phyloP scores from a whole-genome alignment of 495 filamentous ascomycete genomes.

The Lophiostoma macrostomum region DNA sequence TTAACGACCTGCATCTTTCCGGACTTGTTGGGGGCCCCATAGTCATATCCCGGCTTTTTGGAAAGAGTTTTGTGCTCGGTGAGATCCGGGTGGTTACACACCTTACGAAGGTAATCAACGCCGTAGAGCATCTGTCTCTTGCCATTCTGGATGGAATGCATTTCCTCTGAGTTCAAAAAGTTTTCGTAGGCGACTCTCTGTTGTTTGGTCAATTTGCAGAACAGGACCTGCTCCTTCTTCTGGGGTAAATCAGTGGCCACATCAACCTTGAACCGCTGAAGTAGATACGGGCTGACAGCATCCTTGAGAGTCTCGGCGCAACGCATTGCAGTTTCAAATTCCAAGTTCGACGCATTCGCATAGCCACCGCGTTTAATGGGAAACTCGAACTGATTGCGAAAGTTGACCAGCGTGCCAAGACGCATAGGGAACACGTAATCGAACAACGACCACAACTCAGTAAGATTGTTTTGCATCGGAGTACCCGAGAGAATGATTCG shows the following conservation, averaged over 20 bases:
- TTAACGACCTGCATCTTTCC: slow-evolving; percentile 95
- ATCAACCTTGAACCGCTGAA: slow-evolving; percentile 92
- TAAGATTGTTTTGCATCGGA: slow-evolving; percentile 94
- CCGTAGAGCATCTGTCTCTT: slow-evolving; percentile 78
- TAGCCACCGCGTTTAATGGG: slow-evolving; percentile 91
- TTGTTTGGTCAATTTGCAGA: slow-evolving; percentile 79
- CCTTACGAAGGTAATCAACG: slow-evolving; percentile 88
- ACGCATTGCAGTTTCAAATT: slow-evolving; percentile 85
- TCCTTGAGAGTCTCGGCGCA: slow-evolving; percentile 89
- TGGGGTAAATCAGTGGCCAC: slow-evolving; percentile 89
- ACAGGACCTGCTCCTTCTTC: slow-evolving; percentile 92
- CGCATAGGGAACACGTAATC: slow-evolving; percentile 97
- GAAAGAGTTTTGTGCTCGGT: slow-evolving; percentile 61
- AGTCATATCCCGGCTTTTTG: slow-evolving; percentile 60
- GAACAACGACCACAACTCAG: slow-evolving; percentile 95
- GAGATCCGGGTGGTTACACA: slow-evolving; percentile 95
- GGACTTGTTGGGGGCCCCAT: slow-evolving; percentile 70
- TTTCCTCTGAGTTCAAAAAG: slow-evolving; percentile 80
- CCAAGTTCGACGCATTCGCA: slow-evolving; percentile 85
- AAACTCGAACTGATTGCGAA: slow-evolving; percentile 84
- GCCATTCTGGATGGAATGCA: slow-evolving; percentile 70
- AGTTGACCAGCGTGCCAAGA: slow-evolving; percentile 83
- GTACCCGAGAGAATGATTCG: slow-evolving; percentile 92
- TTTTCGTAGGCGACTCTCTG: slow-evolving; percentile 73
- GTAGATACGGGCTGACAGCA: slow-evolving; percentile 82